Evolutionary conservation across 2,329 filamentous ascomycete species (phyloP).

Genomic region (Apiospora hydei): DNA sequence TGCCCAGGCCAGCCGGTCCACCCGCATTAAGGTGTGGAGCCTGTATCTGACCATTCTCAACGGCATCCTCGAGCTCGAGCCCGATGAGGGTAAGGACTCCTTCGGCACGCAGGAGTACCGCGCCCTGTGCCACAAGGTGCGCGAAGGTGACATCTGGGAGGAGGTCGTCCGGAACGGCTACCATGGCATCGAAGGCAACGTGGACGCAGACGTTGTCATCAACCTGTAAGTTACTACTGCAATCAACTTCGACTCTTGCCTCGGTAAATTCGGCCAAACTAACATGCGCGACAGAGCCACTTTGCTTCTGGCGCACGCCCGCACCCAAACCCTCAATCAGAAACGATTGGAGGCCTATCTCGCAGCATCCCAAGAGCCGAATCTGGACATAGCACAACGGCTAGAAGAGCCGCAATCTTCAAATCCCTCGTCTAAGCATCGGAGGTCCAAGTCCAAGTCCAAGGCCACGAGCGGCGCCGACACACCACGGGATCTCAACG

Average conservation of each 20-base stretch:
- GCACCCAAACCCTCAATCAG: constrained; percentile 84
- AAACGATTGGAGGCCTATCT: constrained; percentile 88
- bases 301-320: constrained; percentile 87
- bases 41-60: constrained; percentile 94
- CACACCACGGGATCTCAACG: constrained; percentile 83
- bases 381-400: constrained; percentile 73
- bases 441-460: constrained; percentile 51
- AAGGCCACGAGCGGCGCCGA: constrained; percentile 69
- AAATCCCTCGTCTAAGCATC: constrained; percentile 34
- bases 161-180: constrained; percentile 89
- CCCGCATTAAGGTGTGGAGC: constrained; percentile 95
- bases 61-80: constrained; percentile 85
- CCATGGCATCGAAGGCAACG: constrained; percentile 84
- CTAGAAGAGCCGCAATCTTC: constrained; percentile 57
- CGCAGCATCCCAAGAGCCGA: constrained; percentile 75
- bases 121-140: constrained; percentile 79
- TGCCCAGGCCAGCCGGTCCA: constrained; percentile 79
- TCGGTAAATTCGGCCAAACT: not conserved
- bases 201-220: constrained; percentile 93
- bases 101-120: constrained; percentile 91
- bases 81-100: constrained; percentile 86
- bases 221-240: constrained; percentile 69
- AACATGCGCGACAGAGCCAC: constrained; percentile 70
- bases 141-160: constrained; percentile 93
- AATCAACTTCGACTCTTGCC: constrained; percentile 3